Conservation (phyloP, 2,329 filamentous ascomycete genomes). For the Aspergillus phoenicis region DNA sequence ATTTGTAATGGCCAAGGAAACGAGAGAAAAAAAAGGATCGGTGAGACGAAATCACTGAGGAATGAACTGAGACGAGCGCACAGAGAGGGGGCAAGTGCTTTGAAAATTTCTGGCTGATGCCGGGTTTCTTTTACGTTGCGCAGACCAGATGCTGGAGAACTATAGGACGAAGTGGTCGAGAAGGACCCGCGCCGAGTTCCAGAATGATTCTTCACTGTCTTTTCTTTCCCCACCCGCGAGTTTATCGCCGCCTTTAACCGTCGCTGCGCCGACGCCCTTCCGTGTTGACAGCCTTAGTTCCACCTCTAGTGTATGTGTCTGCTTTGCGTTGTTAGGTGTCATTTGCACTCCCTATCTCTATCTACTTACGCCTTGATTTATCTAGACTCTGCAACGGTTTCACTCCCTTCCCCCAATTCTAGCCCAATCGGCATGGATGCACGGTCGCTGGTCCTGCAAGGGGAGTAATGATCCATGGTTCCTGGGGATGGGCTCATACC, state of each 20-base stretch:
- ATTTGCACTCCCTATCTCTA: not conserved
- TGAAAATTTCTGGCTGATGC: slow-evolving; percentile 16
- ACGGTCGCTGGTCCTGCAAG: no score
- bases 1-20: slow-evolving; percentile 2
- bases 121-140: slow-evolving; percentile 34
- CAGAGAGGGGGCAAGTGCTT: not conserved
- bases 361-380: not conserved
- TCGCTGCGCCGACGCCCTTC: not conserved
- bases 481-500: not conserved
- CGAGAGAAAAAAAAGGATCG: not conserved
- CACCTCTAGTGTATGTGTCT: not conserved
- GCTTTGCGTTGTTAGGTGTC: not conserved
- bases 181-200: slow-evolving; percentile 20
- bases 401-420: no score
- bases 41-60: no score
- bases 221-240: not conserved
- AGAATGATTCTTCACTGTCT: not conserved
- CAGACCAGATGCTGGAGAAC: slow-evolving; percentile 19
- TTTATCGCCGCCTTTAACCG: slow-evolving; percentile 5
- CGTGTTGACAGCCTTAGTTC: not conserved
- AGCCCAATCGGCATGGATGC: no score
- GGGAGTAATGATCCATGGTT: not conserved
- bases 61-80: not conserved
- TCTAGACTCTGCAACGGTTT: not conserved
- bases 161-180: slow-evolving; percentile 22